Evolutionary conservation across 176 grass and related monocot species (phyloP).

Genomic region (Aegilops longissima): DNA sequence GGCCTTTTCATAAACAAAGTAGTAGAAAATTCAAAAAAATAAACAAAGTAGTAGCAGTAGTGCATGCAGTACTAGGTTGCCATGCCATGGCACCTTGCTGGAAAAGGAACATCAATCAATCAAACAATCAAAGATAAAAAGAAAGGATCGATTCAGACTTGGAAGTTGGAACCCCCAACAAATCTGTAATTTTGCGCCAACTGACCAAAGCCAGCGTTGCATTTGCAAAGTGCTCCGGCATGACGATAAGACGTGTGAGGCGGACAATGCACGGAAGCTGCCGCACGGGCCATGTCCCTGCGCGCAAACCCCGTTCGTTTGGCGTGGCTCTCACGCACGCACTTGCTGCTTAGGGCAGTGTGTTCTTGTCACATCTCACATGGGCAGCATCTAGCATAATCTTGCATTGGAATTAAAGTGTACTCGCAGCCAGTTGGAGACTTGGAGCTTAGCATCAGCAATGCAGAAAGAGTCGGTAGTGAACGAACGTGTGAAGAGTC

Average conservation of each 20-base stretch:
- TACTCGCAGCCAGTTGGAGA: background rate
- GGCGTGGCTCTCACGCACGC: background rate
- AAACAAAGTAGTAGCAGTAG: background rate
- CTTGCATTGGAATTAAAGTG: background rate
- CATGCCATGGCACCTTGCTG: background rate
- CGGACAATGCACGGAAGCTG: background rate
- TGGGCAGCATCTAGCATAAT: background rate
- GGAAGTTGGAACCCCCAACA: background rate
- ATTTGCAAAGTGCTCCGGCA: background rate
- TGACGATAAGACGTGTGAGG: background rate
- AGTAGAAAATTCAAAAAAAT: background rate
- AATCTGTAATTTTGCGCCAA: background rate
- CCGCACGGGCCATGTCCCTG: background rate
- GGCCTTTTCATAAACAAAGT: background rate
- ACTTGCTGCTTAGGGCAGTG: background rate
- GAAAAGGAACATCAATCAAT: background rate
- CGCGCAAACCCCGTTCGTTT: background rate
- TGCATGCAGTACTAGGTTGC: slow-evolving; percentile 1
- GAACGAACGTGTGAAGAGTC: background rate
- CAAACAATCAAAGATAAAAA: background rate
- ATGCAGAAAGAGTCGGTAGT: background rate
- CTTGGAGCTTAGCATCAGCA: background rate
- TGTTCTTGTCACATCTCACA: slow-evolving; percentile 8
- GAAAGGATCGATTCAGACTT: background rate
- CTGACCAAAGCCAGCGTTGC: background rate